Evolutionary conservation across 1,284 basidiomycete species (phyloP).

Genomic region (Boletus smithii): DNA sequence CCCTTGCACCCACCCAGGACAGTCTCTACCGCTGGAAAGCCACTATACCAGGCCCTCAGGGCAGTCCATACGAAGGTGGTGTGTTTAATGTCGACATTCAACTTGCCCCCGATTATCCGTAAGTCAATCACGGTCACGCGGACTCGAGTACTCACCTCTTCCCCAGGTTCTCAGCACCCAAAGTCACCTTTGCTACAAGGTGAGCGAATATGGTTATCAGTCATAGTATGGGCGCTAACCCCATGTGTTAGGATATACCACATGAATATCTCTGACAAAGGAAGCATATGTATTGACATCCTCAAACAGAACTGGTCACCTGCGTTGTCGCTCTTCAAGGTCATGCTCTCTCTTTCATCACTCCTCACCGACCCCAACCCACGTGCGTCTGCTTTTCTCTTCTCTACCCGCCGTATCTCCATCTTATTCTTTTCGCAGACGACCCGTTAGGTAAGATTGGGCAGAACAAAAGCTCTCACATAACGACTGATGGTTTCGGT

Average conservation of each 20-base stretch:
- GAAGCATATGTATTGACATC: conserved; percentile 75
- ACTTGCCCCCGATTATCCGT: conserved; percentile 83
- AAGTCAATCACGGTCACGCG: too few species aligned
- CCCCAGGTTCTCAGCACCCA: conserved; percentile 85
- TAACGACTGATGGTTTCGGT: not conserved
- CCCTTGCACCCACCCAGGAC: conserved; percentile 60
- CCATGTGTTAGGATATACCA: conserved; percentile 75
- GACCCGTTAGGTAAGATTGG: conserved; percentile 60
- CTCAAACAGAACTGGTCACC: conserved; percentile 90
- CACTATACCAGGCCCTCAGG: conserved; percentile 77
- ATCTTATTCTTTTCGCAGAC: conserved; percentile 39
- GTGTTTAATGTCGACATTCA: conserved; percentile 73
- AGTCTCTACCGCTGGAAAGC: conserved; percentile 67
- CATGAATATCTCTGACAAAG: conserved; percentile 84
- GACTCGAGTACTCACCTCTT: too few species aligned
- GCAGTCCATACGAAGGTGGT: conserved; percentile 87
- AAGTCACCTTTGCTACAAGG: conserved; percentile 74
- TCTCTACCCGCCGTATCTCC: not conserved
- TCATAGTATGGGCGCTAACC: not conserved
- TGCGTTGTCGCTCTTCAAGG: conserved; percentile 86
- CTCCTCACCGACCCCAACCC: conserved; percentile 89
- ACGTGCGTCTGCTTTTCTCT: conserved; percentile 44
- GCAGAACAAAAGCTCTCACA: not conserved
- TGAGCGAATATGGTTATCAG: conserved; percentile 34
- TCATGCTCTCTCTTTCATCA: conserved; percentile 84